Base-by-base conservation (phyloP, 2,329 filamentous ascomycete genomes). In the Fusarium napiforme region DNA sequence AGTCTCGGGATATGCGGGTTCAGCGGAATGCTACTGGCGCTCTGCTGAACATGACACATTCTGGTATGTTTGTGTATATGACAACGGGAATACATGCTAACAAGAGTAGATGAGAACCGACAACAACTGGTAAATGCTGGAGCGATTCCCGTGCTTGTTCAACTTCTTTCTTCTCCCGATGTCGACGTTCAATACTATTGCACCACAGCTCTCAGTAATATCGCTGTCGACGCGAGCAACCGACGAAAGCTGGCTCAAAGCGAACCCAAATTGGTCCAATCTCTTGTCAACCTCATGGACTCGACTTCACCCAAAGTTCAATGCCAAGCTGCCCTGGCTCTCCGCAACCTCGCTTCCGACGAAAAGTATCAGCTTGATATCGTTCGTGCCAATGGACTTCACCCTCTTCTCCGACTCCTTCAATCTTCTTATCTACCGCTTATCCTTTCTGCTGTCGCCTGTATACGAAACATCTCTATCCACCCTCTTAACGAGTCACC, bases 181-280 rank as follows among this genome's bases (percentile, higher is more conserved):
- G 95, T 98, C 75, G 96, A 99, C 80, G 96, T 99, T 37, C 96
- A 99, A 84, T 99, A 99, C 84, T 99, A 99, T 84, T 99, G 96
- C 85, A 99, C 96, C 23, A 99, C 96, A 9, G 96, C 96, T 18
- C 89, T 99, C 66, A 98, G 96, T 87, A 99, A 99, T 82, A 99
- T 99, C 77, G 96, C 96, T 11, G 96, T 99, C 60, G 96, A 99
- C 81, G 89, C 93, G 50, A 93, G 91, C 79, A 98, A 98, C 84
- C 89, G 96, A 75, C 94, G 95, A 80, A 95, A 96, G 81, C 89
- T 99, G 60, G 94, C 96, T 36, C 92, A 97, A 79, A 95, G 93
- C 14, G 96, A 99, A 81, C 91, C 93, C 28, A 94, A 95, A 75
- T 88, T 99, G 32, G 95, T 99, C 30, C 94, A 97, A 80, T 97